Conservation (phyloP, 1,139 yeast species). For the Kodamaea plutei region DNA sequence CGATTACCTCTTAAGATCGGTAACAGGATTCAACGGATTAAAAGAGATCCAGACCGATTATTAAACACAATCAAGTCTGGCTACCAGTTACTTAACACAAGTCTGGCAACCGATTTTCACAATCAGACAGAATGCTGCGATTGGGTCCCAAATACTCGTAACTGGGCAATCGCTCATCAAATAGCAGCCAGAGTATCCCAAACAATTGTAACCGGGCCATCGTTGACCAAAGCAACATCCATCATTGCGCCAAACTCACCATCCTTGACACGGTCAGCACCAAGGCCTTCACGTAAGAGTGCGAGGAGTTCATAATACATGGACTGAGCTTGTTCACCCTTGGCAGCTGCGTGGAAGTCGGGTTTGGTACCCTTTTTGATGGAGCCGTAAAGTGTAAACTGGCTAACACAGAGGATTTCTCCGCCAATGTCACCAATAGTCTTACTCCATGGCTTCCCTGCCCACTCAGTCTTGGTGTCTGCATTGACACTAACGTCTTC, state of each 20-base stretch:
- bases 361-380: constrained; percentile 90
- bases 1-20: too few relatives aligned
- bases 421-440: constrained; percentile 43
- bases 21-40: too few relatives aligned
- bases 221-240: constrained; percentile 84
- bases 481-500: constrained; percentile 47
- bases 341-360: constrained; percentile 86
- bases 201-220: constrained; percentile 76
- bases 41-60: too few relatives aligned
- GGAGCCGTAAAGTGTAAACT: constrained; percentile 81
- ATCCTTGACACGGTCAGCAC: constrained; percentile 64
- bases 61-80: too few relatives aligned
- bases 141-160: too few relatives aligned
- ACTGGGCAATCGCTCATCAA: too few relatives aligned
- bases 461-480: constrained; percentile 40
- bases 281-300: constrained; percentile 49
- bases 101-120: too few relatives aligned
- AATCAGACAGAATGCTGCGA: too few relatives aligned
- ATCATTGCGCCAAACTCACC: constrained; percentile 97
- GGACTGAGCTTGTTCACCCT: constrained; percentile 66
- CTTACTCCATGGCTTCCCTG: constrained; percentile 59
- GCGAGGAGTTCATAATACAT: constrained; percentile 62
- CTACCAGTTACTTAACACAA: too few relatives aligned
- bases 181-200: constrained; percentile 55
- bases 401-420: constrained; percentile 63